Percentiles rank a stretch among this genome's conserved stretches.
Conservation (phyloP, 495 filamentous ascomycete genomes). For the Neurospora sp. region DNA sequence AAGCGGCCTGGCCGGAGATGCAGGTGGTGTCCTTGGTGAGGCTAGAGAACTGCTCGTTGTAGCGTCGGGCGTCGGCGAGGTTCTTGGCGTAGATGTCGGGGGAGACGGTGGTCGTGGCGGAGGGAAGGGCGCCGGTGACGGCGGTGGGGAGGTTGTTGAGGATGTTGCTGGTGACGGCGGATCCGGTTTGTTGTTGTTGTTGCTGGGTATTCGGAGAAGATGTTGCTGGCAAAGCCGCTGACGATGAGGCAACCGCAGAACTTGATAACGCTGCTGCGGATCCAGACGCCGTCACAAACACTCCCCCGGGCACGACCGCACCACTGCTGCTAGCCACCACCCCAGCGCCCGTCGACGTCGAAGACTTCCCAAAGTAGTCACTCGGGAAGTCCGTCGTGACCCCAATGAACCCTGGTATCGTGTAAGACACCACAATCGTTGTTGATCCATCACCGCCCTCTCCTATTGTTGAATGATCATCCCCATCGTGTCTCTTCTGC, state of each 20-base stretch:
- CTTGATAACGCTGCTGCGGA: background rate
- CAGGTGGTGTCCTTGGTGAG: slow-evolving; percentile 30
- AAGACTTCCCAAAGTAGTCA: background rate
- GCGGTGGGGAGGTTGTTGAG: slow-evolving; percentile 26
- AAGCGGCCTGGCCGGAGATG: slow-evolving; percentile 27
- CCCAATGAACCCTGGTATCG: background rate
- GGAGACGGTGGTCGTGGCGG: slow-evolving; percentile 25
- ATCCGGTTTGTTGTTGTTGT: background rate
- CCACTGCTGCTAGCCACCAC: background rate
- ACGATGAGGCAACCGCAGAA: background rate
- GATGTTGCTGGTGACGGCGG: slow-evolving; percentile 15
- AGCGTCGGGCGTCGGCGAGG: slow-evolving; percentile 24
- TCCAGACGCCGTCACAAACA: background rate
- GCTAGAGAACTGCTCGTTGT: slow-evolving; percentile 28
- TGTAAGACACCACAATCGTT: background rate
- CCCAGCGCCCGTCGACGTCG: background rate
- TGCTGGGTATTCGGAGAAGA: background rate
- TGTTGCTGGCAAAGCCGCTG: background rate
- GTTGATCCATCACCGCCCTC: background rate
- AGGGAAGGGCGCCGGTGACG: slow-evolving; percentile 20
- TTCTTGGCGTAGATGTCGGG: slow-evolving; percentile 26
- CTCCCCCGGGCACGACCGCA: background rate
- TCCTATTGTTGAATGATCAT: background rate
- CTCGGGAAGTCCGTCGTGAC: background rate
- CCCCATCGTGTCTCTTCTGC: background rate